phyloP scores from a whole-genome alignment of 768 basidiomycete genomes.

The Termitomyces sp. region DNA sequence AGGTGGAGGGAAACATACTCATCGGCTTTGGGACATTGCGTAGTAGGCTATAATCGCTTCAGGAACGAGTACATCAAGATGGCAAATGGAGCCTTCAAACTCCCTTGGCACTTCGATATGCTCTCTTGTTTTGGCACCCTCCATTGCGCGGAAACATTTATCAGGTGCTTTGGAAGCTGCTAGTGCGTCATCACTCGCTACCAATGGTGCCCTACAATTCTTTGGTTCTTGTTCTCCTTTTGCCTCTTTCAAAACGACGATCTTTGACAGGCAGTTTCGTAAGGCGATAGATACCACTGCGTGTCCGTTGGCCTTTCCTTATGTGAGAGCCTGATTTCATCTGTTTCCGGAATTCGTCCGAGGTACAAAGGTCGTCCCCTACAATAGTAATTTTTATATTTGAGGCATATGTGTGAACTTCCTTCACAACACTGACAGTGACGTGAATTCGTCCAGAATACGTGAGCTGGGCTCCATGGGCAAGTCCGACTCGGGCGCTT shows the following conservation, averaged over 20 bases:
- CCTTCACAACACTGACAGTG: background rate
- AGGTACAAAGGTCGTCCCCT: background rate
- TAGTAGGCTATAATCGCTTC: background rate
- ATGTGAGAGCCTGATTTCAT: background rate
- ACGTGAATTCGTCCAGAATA: background rate
- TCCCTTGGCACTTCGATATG: background rate
- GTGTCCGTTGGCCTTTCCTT: background rate
- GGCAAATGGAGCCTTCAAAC: background rate
- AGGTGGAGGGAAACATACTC: background rate
- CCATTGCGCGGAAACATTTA: background rate
- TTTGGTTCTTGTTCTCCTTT: background rate
- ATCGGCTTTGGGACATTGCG: background rate
- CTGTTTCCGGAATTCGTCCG: background rate
- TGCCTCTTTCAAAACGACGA: background rate
- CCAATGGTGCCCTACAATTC: background rate
- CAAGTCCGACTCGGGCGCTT: slow-evolving; percentile 4
- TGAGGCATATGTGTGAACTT: background rate
- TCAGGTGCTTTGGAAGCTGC: background rate
- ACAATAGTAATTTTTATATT: background rate
- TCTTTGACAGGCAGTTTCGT: background rate
- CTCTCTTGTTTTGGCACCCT: background rate
- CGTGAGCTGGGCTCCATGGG: background rate
- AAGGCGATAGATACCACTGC: background rate
- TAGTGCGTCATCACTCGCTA: background rate
- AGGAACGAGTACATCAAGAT: background rate